Conservation (phyloP, 495 filamentous ascomycete species). For the Penicillium maclennaniae region DNA sequence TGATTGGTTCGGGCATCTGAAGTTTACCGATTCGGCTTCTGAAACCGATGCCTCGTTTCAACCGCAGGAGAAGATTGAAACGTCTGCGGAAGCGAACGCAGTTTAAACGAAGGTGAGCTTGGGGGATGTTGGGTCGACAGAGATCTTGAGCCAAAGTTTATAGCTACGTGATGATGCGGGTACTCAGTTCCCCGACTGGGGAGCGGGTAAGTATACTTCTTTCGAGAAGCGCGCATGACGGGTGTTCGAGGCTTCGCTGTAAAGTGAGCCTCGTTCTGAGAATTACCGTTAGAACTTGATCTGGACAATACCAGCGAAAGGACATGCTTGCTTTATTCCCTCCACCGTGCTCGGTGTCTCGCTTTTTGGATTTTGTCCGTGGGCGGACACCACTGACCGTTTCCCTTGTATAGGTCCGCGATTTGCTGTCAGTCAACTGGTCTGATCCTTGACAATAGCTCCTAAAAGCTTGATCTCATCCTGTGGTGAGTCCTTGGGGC, state of each 20-base stretch:
- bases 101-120: not conserved
- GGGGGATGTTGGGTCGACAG: not conserved
- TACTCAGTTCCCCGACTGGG: not conserved
- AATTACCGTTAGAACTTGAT: slow-evolving; percentile 53
- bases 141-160: not conserved
- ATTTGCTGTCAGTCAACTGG: slow-evolving; percentile 13
- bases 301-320: slow-evolving; percentile 54
- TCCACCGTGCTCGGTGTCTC: slow-evolving; percentile 10
- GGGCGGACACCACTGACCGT: slow-evolving; percentile 15
- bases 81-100: not conserved
- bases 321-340: slow-evolving; percentile 37
- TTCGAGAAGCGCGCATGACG: slow-evolving; percentile 29
- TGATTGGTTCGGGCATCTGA: slow-evolving; percentile 34
- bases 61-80: not conserved
- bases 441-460: not conserved
- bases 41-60: slow-evolving; percentile 7
- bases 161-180: not conserved
- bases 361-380: slow-evolving; percentile 2
- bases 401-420: slow-evolving; percentile 11
- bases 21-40: slow-evolving; percentile 15
- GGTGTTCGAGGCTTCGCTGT: slow-evolving; percentile 35
- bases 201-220: slow-evolving; percentile 13
- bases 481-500: not conserved
- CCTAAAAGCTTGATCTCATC: not conserved
- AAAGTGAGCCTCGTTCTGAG: slow-evolving; percentile 40